Percentiles rank a stretch among this genome's conserved stretches.
Conservation (phyloP, 805 yeast genomes). For the Ogataea ramenticola region DNA sequence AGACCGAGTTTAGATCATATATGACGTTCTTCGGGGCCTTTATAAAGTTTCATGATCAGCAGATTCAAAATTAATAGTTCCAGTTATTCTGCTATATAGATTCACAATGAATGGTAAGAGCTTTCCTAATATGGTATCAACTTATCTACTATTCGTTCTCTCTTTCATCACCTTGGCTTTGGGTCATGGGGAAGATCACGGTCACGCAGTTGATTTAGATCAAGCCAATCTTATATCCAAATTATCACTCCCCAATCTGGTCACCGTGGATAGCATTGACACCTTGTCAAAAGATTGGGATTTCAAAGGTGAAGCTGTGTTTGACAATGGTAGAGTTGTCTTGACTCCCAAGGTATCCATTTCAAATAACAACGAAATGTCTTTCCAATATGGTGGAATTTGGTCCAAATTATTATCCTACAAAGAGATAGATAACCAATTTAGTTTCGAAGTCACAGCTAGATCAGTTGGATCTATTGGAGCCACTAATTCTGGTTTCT, state of each 20-base stretch:
- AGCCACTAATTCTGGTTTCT: constrained; percentile 45
- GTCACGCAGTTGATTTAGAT: background rate
- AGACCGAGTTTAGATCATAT: no score
- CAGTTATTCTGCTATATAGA: no score
- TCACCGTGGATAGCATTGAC: constrained; percentile 12
- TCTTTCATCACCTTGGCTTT: no score
- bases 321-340: constrained; percentile 47
- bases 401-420: constrained; percentile 29
- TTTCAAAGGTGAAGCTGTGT: constrained; percentile 28
- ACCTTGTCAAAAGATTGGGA: constrained; percentile 41
- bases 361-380: constrained; percentile 15
- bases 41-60: no score
- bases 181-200: no score
- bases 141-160: no score
- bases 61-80: no score
- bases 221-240: background rate
- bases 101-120: no score
- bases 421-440: constrained; percentile 17
- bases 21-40: no score
- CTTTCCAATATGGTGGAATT: constrained; percentile 33
- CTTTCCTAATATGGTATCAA: no score
- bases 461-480: constrained; percentile 53
- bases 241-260: constrained; percentile 19
- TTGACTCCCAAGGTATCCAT: constrained; percentile 36
- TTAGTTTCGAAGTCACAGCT: constrained; percentile 51